Evolutionary conservation across 768 basidiomycete genomes (phyloP).

Genomic region (Tulasnella sp.): DNA sequence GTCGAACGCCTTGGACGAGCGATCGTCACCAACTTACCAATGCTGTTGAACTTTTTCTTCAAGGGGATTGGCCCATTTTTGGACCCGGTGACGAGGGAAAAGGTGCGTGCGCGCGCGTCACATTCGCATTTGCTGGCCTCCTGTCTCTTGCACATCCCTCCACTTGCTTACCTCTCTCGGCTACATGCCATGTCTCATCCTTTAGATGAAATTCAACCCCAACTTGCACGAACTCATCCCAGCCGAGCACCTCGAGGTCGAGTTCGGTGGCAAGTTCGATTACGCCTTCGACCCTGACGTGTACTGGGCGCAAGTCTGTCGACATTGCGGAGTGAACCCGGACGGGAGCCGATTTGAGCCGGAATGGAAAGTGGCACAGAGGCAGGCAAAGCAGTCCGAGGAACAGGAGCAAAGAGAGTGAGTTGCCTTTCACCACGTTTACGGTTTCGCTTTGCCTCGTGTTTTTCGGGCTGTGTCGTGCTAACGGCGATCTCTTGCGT

Average conservation of each 20-base stretch:
- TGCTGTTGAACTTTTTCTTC: conserved; percentile 62
- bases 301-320: conserved; percentile 62
- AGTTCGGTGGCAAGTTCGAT: conserved; percentile 58
- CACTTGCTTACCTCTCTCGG: not conserved
- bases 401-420: not conserved
- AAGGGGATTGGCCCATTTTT: conserved; percentile 79
- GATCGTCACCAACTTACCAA: conserved; percentile 69
- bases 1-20: conserved; percentile 80
- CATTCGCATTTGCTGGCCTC: not conserved
- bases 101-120: conserved; percentile 36
- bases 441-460: not conserved
- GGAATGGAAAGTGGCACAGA: not conserved
- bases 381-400: too few species aligned
- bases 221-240: conserved; percentile 67
- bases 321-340: conserved; percentile 43
- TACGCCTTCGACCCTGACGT: conserved; percentile 60
- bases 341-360: conserved; percentile 38
- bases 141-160: not conserved
- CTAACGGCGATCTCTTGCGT: not conserved
- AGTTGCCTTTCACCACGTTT: not conserved
- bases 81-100: conserved; percentile 80
- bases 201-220: conserved; percentile 81
- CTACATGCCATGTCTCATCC: too few species aligned
- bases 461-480: not conserved
- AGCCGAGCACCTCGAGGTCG: conserved; percentile 61